These are phyloP conservation scores for Plasmodium inui DNA, from an alignment of 169 alveolate species.

Conservation along the genomic window DNA sequence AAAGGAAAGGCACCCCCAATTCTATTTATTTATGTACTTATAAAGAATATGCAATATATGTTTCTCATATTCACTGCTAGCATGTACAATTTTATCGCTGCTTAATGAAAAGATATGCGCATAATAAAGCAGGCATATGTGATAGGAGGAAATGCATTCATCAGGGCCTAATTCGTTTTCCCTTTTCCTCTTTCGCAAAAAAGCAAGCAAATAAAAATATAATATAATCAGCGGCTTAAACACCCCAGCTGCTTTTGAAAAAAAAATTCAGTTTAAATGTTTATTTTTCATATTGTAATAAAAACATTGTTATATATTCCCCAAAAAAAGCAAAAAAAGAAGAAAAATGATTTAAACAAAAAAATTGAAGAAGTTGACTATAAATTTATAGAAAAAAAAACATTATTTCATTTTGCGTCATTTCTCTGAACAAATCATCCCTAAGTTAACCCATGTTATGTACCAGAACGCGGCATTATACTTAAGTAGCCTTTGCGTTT, in stretches of 20 bases:
- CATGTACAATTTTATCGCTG: not conserved
- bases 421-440: slow-evolving; percentile 10
- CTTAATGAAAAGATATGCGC: not conserved
- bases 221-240: not conserved
- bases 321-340: slow-evolving; percentile 10
- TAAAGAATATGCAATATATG: not conserved
- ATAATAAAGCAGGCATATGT: not conserved
- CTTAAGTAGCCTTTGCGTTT: not conserved
- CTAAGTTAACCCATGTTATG: not conserved
- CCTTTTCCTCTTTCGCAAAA: not conserved
- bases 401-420: not conserved
- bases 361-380: not conserved
- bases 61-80: not conserved
- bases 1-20: not conserved
- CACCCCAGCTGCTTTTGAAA: not conserved
- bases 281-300: not conserved
- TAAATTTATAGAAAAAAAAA: slow-evolving; percentile 8
- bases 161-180: not conserved
- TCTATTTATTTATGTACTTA: not conserved
- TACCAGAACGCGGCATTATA: not conserved
- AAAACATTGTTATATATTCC: slow-evolving; percentile 2
- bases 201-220: not conserved
- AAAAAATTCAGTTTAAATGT: not conserved
- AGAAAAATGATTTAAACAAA: slow-evolving; percentile 3
- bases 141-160: not conserved